These are phyloP conservation scores for Pseudogymnoascus sp. DNA, from an alignment of 2,329 filamentous ascomycete species.

Conservation along the genomic window DNA sequence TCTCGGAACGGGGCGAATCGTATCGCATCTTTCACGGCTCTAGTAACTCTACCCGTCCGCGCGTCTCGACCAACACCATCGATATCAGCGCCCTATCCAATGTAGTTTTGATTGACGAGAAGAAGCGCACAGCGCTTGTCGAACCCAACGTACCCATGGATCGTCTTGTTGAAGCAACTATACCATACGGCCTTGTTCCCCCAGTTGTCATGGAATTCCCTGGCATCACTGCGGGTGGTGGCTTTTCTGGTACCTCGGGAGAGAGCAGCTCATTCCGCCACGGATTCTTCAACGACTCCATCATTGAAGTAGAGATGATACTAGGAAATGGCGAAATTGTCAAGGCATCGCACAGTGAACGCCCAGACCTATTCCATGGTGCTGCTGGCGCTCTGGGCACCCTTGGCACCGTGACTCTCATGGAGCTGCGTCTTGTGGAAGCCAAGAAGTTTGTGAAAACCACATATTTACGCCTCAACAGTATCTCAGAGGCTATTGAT, in stretches of 20 bases:
- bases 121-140: conserved; percentile 42
- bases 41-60: conserved; percentile 40
- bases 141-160: conserved; percentile 67
- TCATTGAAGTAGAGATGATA: conserved; percentile 56
- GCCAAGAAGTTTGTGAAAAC: conserved; percentile 48
- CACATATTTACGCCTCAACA: conserved; percentile 42
- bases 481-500: conserved; percentile 35
- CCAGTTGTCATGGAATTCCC: conserved; percentile 65
- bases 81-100: conserved; percentile 42
- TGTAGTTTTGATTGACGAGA: conserved; percentile 37
- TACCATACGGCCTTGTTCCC: conserved; percentile 47
- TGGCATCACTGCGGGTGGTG: conserved; percentile 60
- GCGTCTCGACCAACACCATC: conserved; percentile 23
- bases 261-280: conserved; percentile 59
- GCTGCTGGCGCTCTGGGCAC: conserved; percentile 54
- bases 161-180: conserved; percentile 47
- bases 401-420: conserved; percentile 50
- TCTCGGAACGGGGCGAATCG: conserved; percentile 37
- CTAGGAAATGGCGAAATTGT: conserved; percentile 49
- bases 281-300: conserved; percentile 54
- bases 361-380: conserved; percentile 49
- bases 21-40: conserved; percentile 50
- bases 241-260: conserved; percentile 57
- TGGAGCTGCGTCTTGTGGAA: conserved; percentile 49
- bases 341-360: conserved; percentile 38